Evolutionary conservation across 371 early-diverging fungal genomes (phyloP).

Genomic region (Actinomucor elegans): DNA sequence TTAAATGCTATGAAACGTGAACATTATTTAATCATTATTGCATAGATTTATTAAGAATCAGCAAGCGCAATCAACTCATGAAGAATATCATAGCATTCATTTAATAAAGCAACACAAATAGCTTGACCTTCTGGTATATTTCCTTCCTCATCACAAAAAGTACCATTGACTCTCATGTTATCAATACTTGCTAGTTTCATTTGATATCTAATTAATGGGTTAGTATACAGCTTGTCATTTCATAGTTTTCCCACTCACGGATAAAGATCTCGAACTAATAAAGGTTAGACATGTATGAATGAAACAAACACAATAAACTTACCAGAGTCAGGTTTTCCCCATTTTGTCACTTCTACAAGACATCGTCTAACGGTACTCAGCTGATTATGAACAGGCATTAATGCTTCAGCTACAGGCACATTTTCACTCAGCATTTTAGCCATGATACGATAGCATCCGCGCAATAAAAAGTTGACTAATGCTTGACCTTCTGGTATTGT

Average conservation of each 20-base stretch:
- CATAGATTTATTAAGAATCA: constrained; percentile 14
- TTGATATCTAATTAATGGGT: constrained; percentile 63
- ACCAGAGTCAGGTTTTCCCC: constrained; percentile 79
- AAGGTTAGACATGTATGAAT: background rate
- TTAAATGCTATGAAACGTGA: background rate
- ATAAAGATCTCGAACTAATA: constrained; percentile 73
- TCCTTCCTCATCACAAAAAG: constrained; percentile 82
- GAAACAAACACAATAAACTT: constrained; percentile 1
- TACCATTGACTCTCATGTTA: constrained; percentile 81
- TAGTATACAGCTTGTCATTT: too few relatives aligned
- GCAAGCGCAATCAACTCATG: constrained; percentile 64
- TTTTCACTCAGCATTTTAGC: constrained; percentile 79
- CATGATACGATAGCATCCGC: constrained; percentile 86
- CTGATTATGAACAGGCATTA: constrained; percentile 85
- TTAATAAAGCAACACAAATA: constrained; percentile 78
- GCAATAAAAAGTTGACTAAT: constrained; percentile 79
- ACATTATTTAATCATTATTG: background rate
- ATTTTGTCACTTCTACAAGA: constrained; percentile 77
- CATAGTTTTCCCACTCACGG: constrained; percentile 46
- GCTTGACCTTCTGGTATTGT: constrained; percentile 71
- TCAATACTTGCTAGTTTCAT: constrained; percentile 85
- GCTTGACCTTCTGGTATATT: constrained; percentile 86
- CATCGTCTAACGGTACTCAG: constrained; percentile 83
- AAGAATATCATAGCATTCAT: constrained; percentile 88
- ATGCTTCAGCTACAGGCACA: constrained; percentile 84